Evolutionary conservation across 768 basidiomycete species (phyloP), one percentile per base, ranked within the genome.

Genomic region (Lentinula boryana): DNA sequence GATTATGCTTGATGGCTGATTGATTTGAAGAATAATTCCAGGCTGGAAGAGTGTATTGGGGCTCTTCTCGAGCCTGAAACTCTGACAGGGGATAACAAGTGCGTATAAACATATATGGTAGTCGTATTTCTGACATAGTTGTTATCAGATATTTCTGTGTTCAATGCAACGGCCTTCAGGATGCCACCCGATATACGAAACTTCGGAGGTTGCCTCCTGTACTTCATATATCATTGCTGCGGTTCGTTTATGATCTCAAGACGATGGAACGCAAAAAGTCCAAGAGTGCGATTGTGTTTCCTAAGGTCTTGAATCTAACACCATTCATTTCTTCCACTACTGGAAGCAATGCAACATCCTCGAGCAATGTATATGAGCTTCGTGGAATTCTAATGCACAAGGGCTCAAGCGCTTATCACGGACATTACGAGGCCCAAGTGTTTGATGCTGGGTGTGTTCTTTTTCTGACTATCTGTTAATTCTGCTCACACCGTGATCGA

Each of bases 361-460:
- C 55, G 2, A 63, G 70, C 27, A 73, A 78, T 48, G 62, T 82
- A n/a, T 98, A 98, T 67, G 89, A 95, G 56, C 74, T 98, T 53
- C 82, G 87, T 56, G 95, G 91, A 3, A 84, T 98, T 9, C 74
- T 98, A 10, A 72, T 93, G 61, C 96, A 98, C 75, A 93, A 92
- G 68, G 96, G 96, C 4, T 67, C 82, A n/a, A 95, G 91, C 70
- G 96, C 95, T 35, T 91, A 97, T 74, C 87, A 90, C 64, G 92
- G 92, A 4, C 91, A 94, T 69, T 94, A 95, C 68, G 89, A 91
- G 70, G 91, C 89, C 13, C 89, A 93, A 68, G 89, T 93, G 18
- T 85, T 85, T 66, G 91, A 94, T 68, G 73, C 74, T 21, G 72
- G 74, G 91, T 94, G 67, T 59, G 85, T 75, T 50, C 7, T 36